These are phyloP conservation scores for Stylonectria norvegica DNA, from an alignment of 2,329 filamentous ascomycete genomes.

Conservation along the genomic window DNA sequence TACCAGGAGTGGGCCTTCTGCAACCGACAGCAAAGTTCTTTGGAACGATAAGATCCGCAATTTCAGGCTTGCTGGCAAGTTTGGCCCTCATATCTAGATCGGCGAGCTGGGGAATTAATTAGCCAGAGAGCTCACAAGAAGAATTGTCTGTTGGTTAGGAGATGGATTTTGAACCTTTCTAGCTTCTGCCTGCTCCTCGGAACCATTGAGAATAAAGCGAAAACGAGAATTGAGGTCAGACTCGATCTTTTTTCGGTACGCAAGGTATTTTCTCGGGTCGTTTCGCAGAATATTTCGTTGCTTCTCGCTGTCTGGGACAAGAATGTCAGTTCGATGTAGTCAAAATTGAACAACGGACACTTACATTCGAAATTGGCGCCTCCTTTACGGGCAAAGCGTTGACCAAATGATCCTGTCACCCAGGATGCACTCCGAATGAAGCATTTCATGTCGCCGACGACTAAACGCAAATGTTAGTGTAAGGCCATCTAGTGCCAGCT, in stretches of 20 bases:
- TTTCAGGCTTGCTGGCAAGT: slow-evolving; percentile 38
- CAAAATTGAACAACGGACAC: slow-evolving; percentile 4
- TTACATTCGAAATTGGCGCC: slow-evolving; percentile 45
- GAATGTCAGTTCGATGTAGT: neutral
- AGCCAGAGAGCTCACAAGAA: neutral
- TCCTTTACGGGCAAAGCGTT: slow-evolving; percentile 40
- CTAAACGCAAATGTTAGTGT: neutral
- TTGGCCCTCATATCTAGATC: slow-evolving; percentile 10
- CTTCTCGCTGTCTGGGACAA: slow-evolving; percentile 32
- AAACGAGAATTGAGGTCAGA: slow-evolving; percentile 50
- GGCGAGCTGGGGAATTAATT: neutral
- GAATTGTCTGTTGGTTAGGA: neutral
- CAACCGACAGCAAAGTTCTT: slow-evolving; percentile 15
- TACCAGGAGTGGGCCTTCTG: slow-evolving; percentile 24
- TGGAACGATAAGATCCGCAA: slow-evolving; percentile 44
- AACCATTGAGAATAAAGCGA: slow-evolving; percentile 50
- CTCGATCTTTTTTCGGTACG: slow-evolving; percentile 48
- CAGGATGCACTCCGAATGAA: slow-evolving; percentile 14
- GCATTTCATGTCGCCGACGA: slow-evolving; percentile 8
- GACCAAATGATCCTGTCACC: slow-evolving; percentile 12
- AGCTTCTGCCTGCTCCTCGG: slow-evolving; percentile 9
- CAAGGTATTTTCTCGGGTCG: slow-evolving; percentile 50
- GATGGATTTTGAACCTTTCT: slow-evolving; percentile 1
- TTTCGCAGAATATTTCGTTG: slow-evolving; percentile 47
- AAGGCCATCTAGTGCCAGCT: too few relatives aligned